Conservation (phyloP, 2,329 filamentous ascomycete species). For the Thyridium curvatum region DNA sequence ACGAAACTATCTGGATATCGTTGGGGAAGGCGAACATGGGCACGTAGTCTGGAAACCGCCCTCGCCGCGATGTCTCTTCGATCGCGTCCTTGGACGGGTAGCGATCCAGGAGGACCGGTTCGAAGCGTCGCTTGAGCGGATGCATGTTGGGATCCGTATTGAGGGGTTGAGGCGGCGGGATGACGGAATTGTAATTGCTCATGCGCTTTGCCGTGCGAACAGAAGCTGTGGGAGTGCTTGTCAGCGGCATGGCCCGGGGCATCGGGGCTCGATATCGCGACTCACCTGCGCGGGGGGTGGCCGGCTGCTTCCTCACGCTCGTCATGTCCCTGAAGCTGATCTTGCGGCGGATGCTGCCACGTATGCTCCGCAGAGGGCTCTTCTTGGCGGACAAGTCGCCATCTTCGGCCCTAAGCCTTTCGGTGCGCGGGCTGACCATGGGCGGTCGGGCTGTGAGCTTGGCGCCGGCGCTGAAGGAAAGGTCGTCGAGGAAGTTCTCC, state of each 20-base stretch:
- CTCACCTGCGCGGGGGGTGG: slow-evolving; percentile 68
- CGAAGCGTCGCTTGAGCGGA: slow-evolving; percentile 86
- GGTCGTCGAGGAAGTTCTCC: slow-evolving; percentile 87
- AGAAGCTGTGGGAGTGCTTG: slow-evolving; percentile 35
- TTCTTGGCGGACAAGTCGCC: slow-evolving; percentile 41
- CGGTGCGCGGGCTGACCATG: slow-evolving; percentile 72
- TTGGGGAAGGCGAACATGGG: slow-evolving; percentile 99
- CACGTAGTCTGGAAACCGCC: slow-evolving; percentile 91
- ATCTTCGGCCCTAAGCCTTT: slow-evolving; percentile 76
- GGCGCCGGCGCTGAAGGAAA: slow-evolving; percentile 81
- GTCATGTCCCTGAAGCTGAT: slow-evolving; percentile 94
- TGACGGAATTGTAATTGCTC: slow-evolving; percentile 98
- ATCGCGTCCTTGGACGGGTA: slow-evolving; percentile 80
- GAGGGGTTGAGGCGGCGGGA: slow-evolving; percentile 85
- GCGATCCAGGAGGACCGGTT: slow-evolving; percentile 90
- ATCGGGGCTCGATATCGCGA: slow-evolving; percentile 11
- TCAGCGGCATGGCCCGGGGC: slow-evolving; percentile 1
- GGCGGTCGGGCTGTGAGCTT: slow-evolving; percentile 63
- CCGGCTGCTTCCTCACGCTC: slow-evolving; percentile 83
- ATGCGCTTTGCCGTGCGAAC: slow-evolving; percentile 78
- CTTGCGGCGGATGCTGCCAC: slow-evolving; percentile 86
- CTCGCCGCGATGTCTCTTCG: slow-evolving; percentile 74
- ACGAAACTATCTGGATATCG: slow-evolving; percentile 93
- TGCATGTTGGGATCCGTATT: slow-evolving; percentile 91
- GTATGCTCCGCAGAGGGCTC: slow-evolving; percentile 51